These are phyloP conservation scores for Talinum fruticosum DNA, from an alignment of 148 eudicot species.

Conservation along the genomic window DNA sequence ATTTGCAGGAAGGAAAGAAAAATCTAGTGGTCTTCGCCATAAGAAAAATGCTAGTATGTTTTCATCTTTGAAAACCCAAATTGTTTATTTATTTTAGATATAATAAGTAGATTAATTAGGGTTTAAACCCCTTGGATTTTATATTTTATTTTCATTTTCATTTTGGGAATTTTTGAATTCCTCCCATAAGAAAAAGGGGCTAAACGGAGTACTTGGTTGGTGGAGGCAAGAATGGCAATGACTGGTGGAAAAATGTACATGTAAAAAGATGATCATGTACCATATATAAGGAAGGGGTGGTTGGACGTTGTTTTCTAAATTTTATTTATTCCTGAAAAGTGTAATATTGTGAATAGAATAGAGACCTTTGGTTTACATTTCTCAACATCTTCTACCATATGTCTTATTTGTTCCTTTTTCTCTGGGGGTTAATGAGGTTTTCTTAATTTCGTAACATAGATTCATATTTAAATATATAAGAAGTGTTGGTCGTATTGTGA, in stretches of 20 bases:
- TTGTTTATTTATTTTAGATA: slow-evolving; percentile 28
- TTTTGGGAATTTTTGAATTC: slow-evolving; percentile 1
- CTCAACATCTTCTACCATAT: neutral
- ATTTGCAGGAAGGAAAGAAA: neutral
- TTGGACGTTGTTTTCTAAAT: neutral
- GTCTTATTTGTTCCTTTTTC: no score
- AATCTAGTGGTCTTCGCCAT: neutral
- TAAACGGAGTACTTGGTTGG: neutral
- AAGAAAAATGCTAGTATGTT: slow-evolving; percentile 12
- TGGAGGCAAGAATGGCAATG: slow-evolving; percentile 5
- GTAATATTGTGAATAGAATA: slow-evolving; percentile 22
- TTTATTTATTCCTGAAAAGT: neutral
- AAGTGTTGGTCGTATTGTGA: no score
- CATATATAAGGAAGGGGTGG: slow-evolving; percentile 8
- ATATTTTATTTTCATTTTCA: neutral
- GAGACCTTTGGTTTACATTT: slow-evolving; percentile 6
- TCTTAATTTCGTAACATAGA: neutral
- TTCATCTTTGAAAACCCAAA: slow-evolving; percentile 11
- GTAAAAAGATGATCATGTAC: slow-evolving; percentile 21
- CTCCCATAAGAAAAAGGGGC: neutral
- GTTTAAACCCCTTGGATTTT: neutral
- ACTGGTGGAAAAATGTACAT: slow-evolving; percentile 33
- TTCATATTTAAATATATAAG: neutral
- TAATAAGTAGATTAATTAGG: slow-evolving; percentile 17
- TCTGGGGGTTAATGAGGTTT: no score